Evolutionary conservation across 2,329 filamentous ascomycete genomes (phyloP).

Genomic region (Cladosporium oxysporum): DNA sequence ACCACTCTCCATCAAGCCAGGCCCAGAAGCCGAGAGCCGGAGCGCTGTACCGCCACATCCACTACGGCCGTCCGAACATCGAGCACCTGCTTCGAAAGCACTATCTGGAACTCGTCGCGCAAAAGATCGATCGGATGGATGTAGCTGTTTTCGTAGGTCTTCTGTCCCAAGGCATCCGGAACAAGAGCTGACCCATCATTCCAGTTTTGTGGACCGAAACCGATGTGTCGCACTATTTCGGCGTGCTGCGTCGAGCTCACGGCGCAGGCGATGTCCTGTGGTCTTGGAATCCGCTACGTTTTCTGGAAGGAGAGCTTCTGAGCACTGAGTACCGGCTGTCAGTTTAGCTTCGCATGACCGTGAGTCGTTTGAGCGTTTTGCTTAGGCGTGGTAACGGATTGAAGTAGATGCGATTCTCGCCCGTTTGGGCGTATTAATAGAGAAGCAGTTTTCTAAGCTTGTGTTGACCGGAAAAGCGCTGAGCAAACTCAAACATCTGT

Average conservation of each 20-base stretch:
- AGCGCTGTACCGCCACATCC: neutral
- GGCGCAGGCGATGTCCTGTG: neutral
- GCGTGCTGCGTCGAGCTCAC: neutral
- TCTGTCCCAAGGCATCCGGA: too few species aligned
- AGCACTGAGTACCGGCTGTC: neutral
- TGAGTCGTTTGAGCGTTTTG: neutral
- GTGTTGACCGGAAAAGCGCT: too few species aligned
- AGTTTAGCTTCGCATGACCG: too few species aligned
- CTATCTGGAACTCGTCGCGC: neutral
- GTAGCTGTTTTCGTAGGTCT: neutral
- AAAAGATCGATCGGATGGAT: neutral
- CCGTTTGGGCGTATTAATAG: too few species aligned
- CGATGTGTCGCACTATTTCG: neutral
- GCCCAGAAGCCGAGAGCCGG: neutral
- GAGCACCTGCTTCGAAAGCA: neutral
- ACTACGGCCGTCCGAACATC: neutral
- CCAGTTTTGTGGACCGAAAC: neutral
- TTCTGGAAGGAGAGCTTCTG: neutral
- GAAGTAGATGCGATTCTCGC: too few species aligned
- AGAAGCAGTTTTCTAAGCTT: too few species aligned
- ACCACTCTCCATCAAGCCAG: neutral
- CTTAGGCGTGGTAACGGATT: too few species aligned
- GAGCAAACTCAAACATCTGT: too few species aligned
- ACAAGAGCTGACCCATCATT: neutral
- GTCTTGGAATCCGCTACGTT: neutral